phyloP scores from a whole-genome alignment of 495 filamentous ascomycete species.

The Lindgomyces ingoldianus region DNA sequence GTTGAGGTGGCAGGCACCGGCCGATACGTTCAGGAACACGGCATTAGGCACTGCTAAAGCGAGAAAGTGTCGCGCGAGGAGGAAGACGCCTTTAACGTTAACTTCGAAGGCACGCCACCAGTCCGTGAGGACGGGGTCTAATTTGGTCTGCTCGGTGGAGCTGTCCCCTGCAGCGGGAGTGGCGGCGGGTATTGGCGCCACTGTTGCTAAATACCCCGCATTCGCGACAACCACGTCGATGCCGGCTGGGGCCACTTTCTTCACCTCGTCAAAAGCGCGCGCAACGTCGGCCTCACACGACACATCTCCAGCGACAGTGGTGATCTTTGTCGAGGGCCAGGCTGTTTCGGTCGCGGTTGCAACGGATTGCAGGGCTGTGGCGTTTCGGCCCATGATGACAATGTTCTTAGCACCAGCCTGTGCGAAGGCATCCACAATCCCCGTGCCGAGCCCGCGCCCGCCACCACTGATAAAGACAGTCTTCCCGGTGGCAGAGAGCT shows the following conservation, averaged over 20 bases:
- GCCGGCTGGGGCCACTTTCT: too few species aligned
- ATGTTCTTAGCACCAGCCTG: conserved; percentile 29
- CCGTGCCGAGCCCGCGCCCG: conserved; percentile 28
- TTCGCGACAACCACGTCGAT: too few species aligned
- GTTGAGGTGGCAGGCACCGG: conserved; percentile 47
- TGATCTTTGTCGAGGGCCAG: conserved; percentile 38
- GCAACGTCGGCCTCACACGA: too few species aligned
- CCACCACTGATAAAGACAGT: conserved; percentile 30
- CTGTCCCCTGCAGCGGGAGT: conserved; percentile 40
- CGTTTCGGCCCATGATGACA: conserved; percentile 38
- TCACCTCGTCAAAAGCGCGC: too few species aligned
- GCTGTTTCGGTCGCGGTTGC: conserved; percentile 39
- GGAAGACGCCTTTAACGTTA: conserved; percentile 48
- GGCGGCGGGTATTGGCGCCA: too few species aligned
- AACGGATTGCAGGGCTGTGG: conserved; percentile 42
- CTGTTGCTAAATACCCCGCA: too few species aligned
- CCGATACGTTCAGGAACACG: conserved; percentile 46
- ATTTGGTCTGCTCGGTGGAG: conserved; percentile 30
- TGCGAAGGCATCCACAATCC: conserved; percentile 27
- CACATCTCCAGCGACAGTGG: conserved; percentile 48
- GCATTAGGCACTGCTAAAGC: conserved; percentile 44
- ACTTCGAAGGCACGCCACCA: conserved; percentile 40
- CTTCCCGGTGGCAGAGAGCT: conserved; percentile 31
- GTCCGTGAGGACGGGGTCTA: conserved; percentile 44
- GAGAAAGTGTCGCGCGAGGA: conserved; percentile 49